Conservation (phyloP, 305 asterid species). For the Ilex paraguariensis region DNA sequence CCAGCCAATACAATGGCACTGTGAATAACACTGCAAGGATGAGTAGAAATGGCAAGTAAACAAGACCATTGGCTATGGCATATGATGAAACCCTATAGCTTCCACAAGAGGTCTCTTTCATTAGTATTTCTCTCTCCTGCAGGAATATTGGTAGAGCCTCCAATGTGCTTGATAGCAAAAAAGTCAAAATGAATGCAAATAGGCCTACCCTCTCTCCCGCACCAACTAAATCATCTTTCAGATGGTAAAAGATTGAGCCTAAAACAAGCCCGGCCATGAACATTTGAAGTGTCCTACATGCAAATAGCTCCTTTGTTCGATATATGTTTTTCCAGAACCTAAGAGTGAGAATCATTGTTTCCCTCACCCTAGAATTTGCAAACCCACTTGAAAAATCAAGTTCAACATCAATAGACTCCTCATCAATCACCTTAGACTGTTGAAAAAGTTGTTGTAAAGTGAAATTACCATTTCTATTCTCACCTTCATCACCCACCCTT, state of each 20-base stretch:
- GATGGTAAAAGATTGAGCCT: conserved; percentile 76
- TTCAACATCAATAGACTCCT: conserved; percentile 31
- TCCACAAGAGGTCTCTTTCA: conserved; percentile 84
- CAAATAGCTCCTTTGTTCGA: conserved; percentile 82
- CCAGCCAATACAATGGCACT: conserved; percentile 74
- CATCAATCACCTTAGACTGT: conserved; percentile 65
- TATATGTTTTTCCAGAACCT: conserved; percentile 78
- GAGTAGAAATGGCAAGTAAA: conserved; percentile 80
- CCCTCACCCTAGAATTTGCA: conserved; percentile 55
- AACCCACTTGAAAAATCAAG: conserved; percentile 30
- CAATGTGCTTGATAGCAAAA: conserved; percentile 66
- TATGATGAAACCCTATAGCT: conserved; percentile 87
- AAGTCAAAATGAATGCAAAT: conserved; percentile 80
- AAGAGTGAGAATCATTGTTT: conserved; percentile 56
- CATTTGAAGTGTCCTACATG: conserved; percentile 72
- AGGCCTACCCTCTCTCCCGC: conserved; percentile 77
- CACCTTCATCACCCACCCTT: conserved; percentile 18
- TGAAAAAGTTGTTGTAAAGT: conserved; percentile 86
- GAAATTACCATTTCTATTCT: conserved; percentile 34
- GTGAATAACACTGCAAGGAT: conserved; percentile 61
- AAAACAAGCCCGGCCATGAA: conserved; percentile 63
- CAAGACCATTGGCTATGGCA: conserved; percentile 74
- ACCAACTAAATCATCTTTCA: conserved; percentile 43
- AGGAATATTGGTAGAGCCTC: conserved; percentile 92
- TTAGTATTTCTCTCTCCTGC: conserved; percentile 83